Evolutionary conservation across 148 eudicot genomes (phyloP), one percentile per base, ranked within the genome.

Genomic region (Limonium bicolor): DNA sequence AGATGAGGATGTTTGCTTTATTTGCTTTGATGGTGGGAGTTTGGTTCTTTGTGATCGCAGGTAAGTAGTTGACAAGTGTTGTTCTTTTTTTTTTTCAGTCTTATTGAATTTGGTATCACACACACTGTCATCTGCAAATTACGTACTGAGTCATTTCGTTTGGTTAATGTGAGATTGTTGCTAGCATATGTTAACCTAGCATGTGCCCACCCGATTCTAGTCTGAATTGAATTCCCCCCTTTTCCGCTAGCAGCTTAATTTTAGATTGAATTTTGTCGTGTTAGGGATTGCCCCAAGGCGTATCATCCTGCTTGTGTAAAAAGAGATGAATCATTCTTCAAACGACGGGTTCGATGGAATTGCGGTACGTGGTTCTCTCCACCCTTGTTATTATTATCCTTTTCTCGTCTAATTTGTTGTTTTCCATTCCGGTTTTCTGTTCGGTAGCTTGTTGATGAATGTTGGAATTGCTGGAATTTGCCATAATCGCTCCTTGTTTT

Each of bases 221-320:
- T 35, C 16, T 35, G 39, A 10, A n/a, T 5, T 35, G 5, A 35
- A 10, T 13, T 5, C 15, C 16, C 33, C 22, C 31, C 10, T 24
- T 31, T 4, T 20, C 24, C 7, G 30, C 27, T 7, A 25, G n/a
- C 4, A 13, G 47, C 8, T 48, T 23, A 39, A 15, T 18, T 54
- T 20, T 13, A 40, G 27, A 8, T 27, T 51, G 30, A 13, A 9
- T 2, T 16, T 28, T 52, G 16, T 26, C 35, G 28, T 54, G 20
- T 40, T 24, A 74, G 80, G 85, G 93, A 76, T 14, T 86, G 96
- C 63, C 93, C 96, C 0, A 86, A 86, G 78, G 95, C 95, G 22
- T 86, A 86, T 45, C 95, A 86, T 67, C 80, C 95, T 1, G 73
- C 95, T 44, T 86, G 95, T 57, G 74, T 86, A 16, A 86, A 86